phyloP scores from a whole-genome alignment of 164 flowering plant species.

The Piper betle region DNA sequence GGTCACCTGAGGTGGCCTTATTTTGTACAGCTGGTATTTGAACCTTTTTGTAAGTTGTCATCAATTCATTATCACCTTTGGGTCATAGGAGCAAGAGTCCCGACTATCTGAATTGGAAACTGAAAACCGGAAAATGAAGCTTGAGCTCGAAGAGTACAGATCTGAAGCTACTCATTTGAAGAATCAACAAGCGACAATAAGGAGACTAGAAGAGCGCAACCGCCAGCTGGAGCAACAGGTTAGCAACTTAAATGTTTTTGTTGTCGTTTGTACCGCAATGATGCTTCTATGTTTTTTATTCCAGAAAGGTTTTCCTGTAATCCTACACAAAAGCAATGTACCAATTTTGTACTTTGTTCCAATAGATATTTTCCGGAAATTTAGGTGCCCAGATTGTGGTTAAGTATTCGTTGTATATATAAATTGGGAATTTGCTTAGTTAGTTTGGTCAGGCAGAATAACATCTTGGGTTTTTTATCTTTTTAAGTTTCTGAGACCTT shows the following conservation, averaged over 20 bases:
- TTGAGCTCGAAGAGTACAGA: slow-evolving; percentile 93
- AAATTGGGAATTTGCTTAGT: no score
- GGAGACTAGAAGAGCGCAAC: slow-evolving; percentile 94
- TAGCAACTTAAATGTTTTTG: neutral
- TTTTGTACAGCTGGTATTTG: neutral
- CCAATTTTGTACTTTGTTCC: no score
- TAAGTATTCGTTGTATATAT: no score
- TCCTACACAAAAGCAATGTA: no score
- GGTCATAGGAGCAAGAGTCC: slow-evolving; percentile 69
- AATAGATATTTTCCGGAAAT: no score
- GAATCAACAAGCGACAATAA: slow-evolving; percentile 97
- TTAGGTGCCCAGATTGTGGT: no score
- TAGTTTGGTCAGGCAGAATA: no score
- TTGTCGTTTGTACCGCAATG: neutral
- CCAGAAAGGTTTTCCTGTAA: neutral
- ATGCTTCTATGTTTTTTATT: no score
- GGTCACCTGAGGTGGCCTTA: neutral
- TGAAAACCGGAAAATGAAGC: slow-evolving; percentile 93
- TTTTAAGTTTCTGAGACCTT: no score
- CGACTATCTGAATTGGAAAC: slow-evolving; percentile 76
- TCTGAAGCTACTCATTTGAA: slow-evolving; percentile 90
- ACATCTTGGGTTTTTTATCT: no score
- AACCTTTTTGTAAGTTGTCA: neutral
- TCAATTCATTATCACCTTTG: neutral
- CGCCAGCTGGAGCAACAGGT: slow-evolving; percentile 98